Conservation (phyloP, 2,329 filamentous ascomycete species). For the Penicillium sp. region DNA sequence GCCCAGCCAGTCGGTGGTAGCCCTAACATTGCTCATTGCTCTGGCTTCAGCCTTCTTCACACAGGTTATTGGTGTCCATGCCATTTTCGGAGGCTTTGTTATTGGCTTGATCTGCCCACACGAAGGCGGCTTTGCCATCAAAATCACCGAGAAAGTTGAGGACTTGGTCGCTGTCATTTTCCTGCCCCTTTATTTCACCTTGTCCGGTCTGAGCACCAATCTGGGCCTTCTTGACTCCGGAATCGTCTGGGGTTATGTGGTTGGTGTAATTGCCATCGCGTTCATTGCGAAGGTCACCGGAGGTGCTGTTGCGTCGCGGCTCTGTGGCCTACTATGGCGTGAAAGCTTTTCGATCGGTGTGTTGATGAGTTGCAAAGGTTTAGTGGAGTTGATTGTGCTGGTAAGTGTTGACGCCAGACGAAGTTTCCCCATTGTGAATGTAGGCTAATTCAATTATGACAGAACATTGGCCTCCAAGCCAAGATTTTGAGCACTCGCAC, state of each 20-base stretch:
- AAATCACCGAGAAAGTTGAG: slow-evolving; percentile 89
- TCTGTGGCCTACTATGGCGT: slow-evolving; percentile 79
- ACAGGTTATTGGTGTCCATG: slow-evolving; percentile 84
- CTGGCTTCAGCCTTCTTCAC: slow-evolving; percentile 83
- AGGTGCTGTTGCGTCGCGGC: slow-evolving; percentile 72
- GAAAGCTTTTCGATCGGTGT: slow-evolving; percentile 85
- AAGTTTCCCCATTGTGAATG: neutral
- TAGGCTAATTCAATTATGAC: neutral
- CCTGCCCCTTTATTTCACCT: slow-evolving; percentile 86
- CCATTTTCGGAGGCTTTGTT: slow-evolving; percentile 92
- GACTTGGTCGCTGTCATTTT: slow-evolving; percentile 83
- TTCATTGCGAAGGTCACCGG: slow-evolving; percentile 83
- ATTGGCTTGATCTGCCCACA: slow-evolving; percentile 87
- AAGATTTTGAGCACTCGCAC: slow-evolving; percentile 75
- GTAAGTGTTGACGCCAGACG: slow-evolving; percentile 42
- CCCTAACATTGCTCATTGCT: slow-evolving; percentile 75
- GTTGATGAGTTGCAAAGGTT: slow-evolving; percentile 94
- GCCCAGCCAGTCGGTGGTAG: slow-evolving; percentile 79
- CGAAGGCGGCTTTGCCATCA: slow-evolving; percentile 85
- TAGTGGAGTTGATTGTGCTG: slow-evolving; percentile 92
- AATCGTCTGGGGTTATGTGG: slow-evolving; percentile 83
- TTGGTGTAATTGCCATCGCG: slow-evolving; percentile 77
- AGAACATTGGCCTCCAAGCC: slow-evolving; percentile 80
- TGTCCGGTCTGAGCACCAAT: slow-evolving; percentile 86
- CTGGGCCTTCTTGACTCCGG: slow-evolving; percentile 78